Conservation (phyloP, 1,139 yeast species). For the Candida tunisiensis region DNA sequence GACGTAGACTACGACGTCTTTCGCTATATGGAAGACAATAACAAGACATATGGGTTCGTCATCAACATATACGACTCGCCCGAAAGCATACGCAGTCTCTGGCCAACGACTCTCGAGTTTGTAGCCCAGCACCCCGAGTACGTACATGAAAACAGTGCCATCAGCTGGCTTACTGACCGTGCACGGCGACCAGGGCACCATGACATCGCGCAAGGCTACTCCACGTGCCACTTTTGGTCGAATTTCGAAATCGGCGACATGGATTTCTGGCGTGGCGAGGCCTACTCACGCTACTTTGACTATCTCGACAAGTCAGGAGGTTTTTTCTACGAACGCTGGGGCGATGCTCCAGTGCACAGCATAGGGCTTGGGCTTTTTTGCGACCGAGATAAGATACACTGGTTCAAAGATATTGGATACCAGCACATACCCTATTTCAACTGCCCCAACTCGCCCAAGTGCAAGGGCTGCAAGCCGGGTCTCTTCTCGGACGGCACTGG, state of each 20-base stretch:
- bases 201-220: slow-evolving; percentile 39
- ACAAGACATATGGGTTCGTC: slow-evolving; percentile 73
- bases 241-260: slow-evolving; percentile 69
- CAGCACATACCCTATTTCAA: slow-evolving; percentile 53
- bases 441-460: slow-evolving; percentile 36
- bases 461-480: slow-evolving; percentile 29
- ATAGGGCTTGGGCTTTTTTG: slow-evolving; percentile 62
- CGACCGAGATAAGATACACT: slow-evolving; percentile 52
- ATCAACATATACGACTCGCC: slow-evolving; percentile 64
- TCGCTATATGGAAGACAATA: slow-evolving; percentile 48
- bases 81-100: slow-evolving; percentile 63
- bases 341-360: slow-evolving; percentile 81
- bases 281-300: slow-evolving; percentile 48
- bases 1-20: slow-evolving; percentile 88
- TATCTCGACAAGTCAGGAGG: slow-evolving; percentile 54
- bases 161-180: slow-evolving; percentile 59
- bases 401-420: slow-evolving; percentile 84
- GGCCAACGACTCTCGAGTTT: slow-evolving; percentile 62
- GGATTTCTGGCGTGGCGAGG: slow-evolving; percentile 57
- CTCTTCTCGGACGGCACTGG: slow-evolving; percentile 27
- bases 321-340: slow-evolving; percentile 81
- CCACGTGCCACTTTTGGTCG: slow-evolving; percentile 79
- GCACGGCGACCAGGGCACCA: too few species aligned
- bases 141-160: slow-evolving; percentile 45
- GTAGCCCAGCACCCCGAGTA: slow-evolving; percentile 46